Evolutionary conservation across 2,329 filamentous ascomycete species (phyloP), one percentile per base, ranked within the genome.

Genomic region (Scytalidium lignicola): DNA sequence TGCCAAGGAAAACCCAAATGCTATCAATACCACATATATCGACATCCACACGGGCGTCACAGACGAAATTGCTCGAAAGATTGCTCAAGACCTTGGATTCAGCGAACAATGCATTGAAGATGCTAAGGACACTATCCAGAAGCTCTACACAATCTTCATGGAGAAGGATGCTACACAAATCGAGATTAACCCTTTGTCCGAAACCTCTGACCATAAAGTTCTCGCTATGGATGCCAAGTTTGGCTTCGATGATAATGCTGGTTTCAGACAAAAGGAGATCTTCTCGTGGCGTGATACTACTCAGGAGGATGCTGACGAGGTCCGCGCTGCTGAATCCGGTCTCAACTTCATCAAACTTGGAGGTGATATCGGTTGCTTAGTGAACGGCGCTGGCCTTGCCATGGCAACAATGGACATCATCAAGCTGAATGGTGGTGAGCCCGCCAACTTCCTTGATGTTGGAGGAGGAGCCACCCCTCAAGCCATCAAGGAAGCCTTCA

Each of bases 331-430:
- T 65, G 78, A 95, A 80, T 91, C 84, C 60, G 90, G 90, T 65
- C 83, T 99, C 61, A 99, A 99, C 84, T 99, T 99, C 78, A 99
- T 99, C 82, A 99, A 99, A 83, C 86, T 99, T 54, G 93, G 97
- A 68, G 93, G 93, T 69, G 93, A 99, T 70, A 99, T 99, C 69
- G 93, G 93, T 73, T 99, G 93, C 79, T 80, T 97, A 62, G 93
- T 99, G 77, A 99, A 99, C 77, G 93, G 93, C 70, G 93, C 93
- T 65, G 93, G 93, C 76, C 87, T 99, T 60, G 93, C 93, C 74
- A 99, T 99, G 93, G 93, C 93, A 56, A 99, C 93, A 70, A 99
- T 99, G 93, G 93, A 99, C 73, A 97, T 99, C 72, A 99, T 99
- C 82, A 97, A 99, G 84, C 83, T 99, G 56, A 99, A 97, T 75